These are phyloP conservation scores for Rhodotorula toruloides DNA, from an alignment of 768 basidiomycete genomes.

Conservation along the genomic window DNA sequence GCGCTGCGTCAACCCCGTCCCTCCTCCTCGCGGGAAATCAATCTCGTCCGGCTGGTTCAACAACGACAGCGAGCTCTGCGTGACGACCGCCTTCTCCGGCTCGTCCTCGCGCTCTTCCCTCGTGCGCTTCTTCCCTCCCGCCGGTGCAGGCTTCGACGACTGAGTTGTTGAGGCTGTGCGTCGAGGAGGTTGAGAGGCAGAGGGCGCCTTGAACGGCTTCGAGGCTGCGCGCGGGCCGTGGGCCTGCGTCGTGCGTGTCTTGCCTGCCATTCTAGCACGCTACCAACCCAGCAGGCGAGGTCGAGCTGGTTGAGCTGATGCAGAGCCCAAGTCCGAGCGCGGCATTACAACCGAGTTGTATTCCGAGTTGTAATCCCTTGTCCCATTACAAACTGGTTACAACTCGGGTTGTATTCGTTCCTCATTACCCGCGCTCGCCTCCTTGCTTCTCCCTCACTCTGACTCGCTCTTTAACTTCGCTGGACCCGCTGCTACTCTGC, in stretches of 20 bases:
- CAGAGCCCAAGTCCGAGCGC: too few relatives aligned
- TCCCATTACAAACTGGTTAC: too few relatives aligned
- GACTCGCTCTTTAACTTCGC: too few relatives aligned
- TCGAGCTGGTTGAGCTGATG: too few relatives aligned
- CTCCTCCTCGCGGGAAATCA: conserved; percentile 85
- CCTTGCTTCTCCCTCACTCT: too few relatives aligned
- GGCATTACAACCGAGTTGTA: too few relatives aligned
- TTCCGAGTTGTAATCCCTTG: too few relatives aligned
- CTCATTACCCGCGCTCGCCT: too few relatives aligned
- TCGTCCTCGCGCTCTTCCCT: conserved; percentile 16
- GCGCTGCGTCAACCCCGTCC: conserved; percentile 75
- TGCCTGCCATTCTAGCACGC: conserved; percentile 34
- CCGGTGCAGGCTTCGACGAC: neutral
- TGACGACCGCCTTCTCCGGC: conserved; percentile 26
- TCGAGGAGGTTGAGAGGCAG: neutral
- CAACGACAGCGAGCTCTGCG: conserved; percentile 12
- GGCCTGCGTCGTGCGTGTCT: conserved; percentile 28
- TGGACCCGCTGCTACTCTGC: too few relatives aligned
- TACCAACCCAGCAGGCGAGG: too few relatives aligned
- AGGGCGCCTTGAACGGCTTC: conserved; percentile 29
- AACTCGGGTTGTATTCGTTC: too few relatives aligned
- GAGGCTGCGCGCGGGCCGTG: conserved; percentile 29
- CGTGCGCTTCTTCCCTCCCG: neutral
- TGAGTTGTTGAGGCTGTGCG: neutral
- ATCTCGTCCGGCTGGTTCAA: conserved; percentile 39